phyloP scores from a whole-genome alignment of 176 grass and related monocot species.

The Rhynchospora pubera region DNA sequence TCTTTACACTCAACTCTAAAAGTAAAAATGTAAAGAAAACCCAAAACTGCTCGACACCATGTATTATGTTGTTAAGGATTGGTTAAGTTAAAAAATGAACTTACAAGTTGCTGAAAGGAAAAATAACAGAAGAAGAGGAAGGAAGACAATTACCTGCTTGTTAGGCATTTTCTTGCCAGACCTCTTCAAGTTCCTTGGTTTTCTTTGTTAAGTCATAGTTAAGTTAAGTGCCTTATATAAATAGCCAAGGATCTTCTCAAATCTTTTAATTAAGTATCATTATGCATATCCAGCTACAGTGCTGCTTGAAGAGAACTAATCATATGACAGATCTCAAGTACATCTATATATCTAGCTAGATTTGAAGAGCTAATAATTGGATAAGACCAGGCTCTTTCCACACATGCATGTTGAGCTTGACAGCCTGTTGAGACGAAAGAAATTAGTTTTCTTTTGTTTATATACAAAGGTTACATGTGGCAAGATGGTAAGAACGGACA shows the following conservation, averaged over 20 bases:
- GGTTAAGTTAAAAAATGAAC: background rate
- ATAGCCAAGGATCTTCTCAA: background rate
- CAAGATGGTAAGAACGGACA: background rate
- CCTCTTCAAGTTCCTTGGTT: background rate
- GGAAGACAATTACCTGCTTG: background rate
- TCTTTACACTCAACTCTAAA: background rate
- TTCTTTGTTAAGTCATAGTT: background rate
- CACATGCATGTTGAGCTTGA: slow-evolving; percentile 18
- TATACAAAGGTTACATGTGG: background rate
- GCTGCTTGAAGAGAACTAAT: background rate
- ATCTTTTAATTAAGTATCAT: slow-evolving; percentile 5
- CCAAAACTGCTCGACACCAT: background rate
- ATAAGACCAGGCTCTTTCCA: slow-evolving; percentile 11
- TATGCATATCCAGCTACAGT: slow-evolving; percentile 2
- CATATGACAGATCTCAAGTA: slow-evolving; percentile 7
- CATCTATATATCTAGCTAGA: slow-evolving; percentile 16
- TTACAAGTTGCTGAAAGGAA: slow-evolving; percentile 7
- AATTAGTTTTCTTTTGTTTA: slow-evolving; percentile 1
- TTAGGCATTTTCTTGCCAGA: background rate
- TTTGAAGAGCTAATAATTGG: slow-evolving; percentile 22
- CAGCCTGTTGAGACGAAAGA: slow-evolving; percentile 4
- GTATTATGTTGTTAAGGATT: background rate
- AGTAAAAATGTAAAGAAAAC: background rate
- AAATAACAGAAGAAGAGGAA: background rate
- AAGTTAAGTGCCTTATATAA: background rate